A percentile compares a stretch with the other conserved stretches of the same genome.
Evolutionary conservation across 805 yeast genomes (phyloP).

Genomic region (Candida orba): DNA sequence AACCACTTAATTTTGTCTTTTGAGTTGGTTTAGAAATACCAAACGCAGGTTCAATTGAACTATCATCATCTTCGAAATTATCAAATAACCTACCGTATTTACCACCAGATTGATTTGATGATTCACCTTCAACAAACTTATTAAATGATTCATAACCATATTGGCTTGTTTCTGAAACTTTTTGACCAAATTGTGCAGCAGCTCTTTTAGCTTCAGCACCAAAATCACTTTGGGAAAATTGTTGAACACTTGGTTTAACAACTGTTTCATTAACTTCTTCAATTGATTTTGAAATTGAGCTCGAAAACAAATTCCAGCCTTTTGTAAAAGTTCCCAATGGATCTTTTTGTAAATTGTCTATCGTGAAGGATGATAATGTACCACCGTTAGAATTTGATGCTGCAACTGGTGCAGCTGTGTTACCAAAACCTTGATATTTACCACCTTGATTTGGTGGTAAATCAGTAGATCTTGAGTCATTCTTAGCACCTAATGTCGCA

Average conservation of each 20-base stretch:
- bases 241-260: conserved; percentile 85
- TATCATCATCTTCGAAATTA: conserved; percentile 33
- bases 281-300: conserved; percentile 77
- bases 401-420: conserved; percentile 48
- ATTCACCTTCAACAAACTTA: conserved; percentile 34
- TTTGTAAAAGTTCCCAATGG: conserved; percentile 86
- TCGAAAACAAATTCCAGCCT: conserved; percentile 92
- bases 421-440: conserved; percentile 86
- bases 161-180: conserved; percentile 80
- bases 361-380: conserved; percentile 47
- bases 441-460: conserved; percentile 94
- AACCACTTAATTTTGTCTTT: conserved; percentile 50
- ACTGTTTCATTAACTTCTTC: conserved; percentile 82
- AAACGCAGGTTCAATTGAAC: conserved; percentile 54
- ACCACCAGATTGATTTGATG: conserved; percentile 24
- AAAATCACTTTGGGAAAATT: conserved; percentile 71
- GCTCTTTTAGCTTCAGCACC: conserved; percentile 82
- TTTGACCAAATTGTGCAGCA: conserved; percentile 94
- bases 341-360: conserved; percentile 68
- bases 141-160: conserved; percentile 61
- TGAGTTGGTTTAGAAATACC: conserved; percentile 54
- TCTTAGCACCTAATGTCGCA: conserved; percentile 67
- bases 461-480: conserved; percentile 65
- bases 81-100: conserved; percentile 51
- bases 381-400: conserved; percentile 22